Conservation (phyloP, 2,329 filamentous ascomycete genomes). For the Trichoderma hamatum region DNA sequence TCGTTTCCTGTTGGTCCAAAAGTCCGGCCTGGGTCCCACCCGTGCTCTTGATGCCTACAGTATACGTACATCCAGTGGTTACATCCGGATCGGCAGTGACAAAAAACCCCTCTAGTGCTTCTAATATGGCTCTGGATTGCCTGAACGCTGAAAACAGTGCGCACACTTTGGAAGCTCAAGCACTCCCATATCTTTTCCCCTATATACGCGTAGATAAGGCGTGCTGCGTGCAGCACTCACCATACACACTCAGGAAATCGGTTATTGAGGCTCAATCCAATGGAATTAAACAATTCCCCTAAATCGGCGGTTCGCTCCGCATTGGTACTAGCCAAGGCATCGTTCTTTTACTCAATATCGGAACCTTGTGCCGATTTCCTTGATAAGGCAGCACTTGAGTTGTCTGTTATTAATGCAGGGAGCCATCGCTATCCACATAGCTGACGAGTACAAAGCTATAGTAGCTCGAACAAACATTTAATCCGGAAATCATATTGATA, state of each 20-base stretch:
- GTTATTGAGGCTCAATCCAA: not conserved
- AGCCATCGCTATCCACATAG: not conserved
- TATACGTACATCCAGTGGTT: not conserved
- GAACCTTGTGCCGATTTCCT: constrained; percentile 13
- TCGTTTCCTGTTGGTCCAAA: not conserved
- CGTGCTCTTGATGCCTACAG: not conserved
- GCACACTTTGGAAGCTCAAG: not conserved
- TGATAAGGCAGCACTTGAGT: not conserved
- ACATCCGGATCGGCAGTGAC: not conserved
- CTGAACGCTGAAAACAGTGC: not conserved
- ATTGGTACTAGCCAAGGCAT: constrained; percentile 22
- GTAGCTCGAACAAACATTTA: not conserved
- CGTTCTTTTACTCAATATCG: constrained; percentile 4
- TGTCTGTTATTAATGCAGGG: not conserved
- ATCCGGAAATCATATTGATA: not conserved
- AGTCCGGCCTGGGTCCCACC: not conserved
- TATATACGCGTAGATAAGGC: not conserved
- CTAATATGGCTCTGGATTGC: not conserved
- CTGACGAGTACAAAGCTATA: not conserved
- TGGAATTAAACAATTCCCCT: constrained; percentile 18
- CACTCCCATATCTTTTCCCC: not conserved
- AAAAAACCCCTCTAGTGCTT: not conserved
- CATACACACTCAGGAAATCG: not conserved
- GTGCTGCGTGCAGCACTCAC: not conserved
- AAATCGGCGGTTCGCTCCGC: constrained; percentile 25